These are phyloP conservation scores for Micractinium sp. DNA, from an alignment of 139 green algal genomes.

Conservation along the genomic window DNA sequence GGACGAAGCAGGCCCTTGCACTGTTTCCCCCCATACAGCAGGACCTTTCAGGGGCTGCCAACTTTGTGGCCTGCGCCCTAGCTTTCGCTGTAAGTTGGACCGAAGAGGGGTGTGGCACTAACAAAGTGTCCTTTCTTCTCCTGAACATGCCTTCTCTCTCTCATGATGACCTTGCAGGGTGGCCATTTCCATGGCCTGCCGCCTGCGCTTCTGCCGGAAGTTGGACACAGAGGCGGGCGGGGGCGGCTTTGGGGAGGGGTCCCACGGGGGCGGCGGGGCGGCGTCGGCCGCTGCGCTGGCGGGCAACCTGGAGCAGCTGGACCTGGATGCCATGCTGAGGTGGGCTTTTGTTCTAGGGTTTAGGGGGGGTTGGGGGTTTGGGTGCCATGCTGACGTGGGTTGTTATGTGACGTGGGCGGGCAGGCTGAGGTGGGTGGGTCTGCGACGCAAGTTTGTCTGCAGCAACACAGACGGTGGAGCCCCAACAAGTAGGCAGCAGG, in stretches of 20 bases:
- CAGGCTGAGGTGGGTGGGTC: too few species aligned
- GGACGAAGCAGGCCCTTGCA: too few species aligned
- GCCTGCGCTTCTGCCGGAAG: constrained; percentile 80
- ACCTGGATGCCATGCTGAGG: constrained; percentile 29
- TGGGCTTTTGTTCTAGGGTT: neutral
- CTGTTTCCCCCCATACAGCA: too few species aligned
- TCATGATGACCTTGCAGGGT: too few species aligned
- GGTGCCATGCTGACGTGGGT: constrained; percentile 13
- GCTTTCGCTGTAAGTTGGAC: too few species aligned
- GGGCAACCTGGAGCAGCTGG: constrained; percentile 4
- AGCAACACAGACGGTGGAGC: too few species aligned
- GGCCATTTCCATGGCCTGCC: constrained; percentile 83
- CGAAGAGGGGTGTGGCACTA: too few species aligned
- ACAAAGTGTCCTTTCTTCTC: neutral
- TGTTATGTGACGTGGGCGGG: too few species aligned
- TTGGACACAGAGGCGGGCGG: constrained; percentile 5
- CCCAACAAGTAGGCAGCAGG: too few species aligned
- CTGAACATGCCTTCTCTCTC: neutral
- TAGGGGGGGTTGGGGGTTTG: neutral
- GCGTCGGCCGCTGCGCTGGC: neutral
- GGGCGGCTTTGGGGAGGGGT: neutral
- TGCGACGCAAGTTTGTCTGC: too few species aligned
- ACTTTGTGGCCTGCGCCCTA: neutral
- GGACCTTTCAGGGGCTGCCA: too few species aligned
- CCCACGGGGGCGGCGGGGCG: neutral